Base-by-base conservation (phyloP, 352 stramenopile species). In the Pseudoperonospora humuli region DNA sequence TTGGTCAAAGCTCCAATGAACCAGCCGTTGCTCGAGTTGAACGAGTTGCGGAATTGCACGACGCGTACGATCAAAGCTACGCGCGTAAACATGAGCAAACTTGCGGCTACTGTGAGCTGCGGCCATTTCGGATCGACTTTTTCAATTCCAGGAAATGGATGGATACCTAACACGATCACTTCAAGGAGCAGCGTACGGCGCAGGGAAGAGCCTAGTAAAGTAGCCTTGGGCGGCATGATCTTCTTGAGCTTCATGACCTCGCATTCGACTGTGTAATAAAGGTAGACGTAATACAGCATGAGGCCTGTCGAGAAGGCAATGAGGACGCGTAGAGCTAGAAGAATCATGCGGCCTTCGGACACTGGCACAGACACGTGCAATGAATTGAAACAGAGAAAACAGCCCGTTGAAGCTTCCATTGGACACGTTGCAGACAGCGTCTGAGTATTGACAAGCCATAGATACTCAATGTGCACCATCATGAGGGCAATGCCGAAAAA, bases 181-280 rank as follows among this genome's bases (percentile, higher is more conserved):
- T 88, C 73, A 17, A 82, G 6, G 2, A 88, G 18, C 10, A 88
- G 50, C 1, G 31, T 43, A 4, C 38, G 49, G 11, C 73, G 70
- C 42, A 85, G 43, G 11, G 73, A 74, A 29, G 76, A 88, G 20
- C 61, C 66, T 20, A 85, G 48, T 24, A 86, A 49, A 33, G 71
- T 84, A 13, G 71, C 72, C 23, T 75, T 79, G 14, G 74, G 74
- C 5, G 76, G 71, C 50, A 85, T 62, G 36, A 88, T 81, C 46
- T 88, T 88, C 43, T 85, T 86, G 51, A 85, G 68, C 59, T 85
- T 89, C 61, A 85, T 76, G 28, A 85, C 62, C 42, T 86, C 65
- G 28, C 70, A 81, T 57, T 86, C 64, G 50, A 62, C 68, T 31
- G 55, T 56, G 61, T 86, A 86, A 39, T 77, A 88, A 7, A 53